Evolutionary conservation across 2,329 filamentous ascomycete genomes (phyloP).

Genomic region (Paecilomyces dactylethromorphus): DNA sequence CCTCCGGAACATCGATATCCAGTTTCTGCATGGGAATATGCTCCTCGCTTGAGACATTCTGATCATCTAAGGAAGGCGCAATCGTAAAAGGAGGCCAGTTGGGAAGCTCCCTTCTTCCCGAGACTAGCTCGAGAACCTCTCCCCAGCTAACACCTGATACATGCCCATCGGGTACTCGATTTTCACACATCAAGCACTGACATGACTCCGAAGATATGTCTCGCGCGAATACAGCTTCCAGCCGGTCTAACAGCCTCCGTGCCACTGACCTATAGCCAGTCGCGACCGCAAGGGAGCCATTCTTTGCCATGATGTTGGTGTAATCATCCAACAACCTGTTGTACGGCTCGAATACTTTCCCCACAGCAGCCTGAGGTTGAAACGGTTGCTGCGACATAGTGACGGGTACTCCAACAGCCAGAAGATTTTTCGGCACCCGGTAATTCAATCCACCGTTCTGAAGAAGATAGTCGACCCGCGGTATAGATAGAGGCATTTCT

Average conservation of each 20-base stretch:
- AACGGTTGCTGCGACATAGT: slow-evolving; percentile 50
- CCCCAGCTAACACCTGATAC: slow-evolving; percentile 76
- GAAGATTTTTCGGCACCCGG: slow-evolving; percentile 64
- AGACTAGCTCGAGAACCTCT: slow-evolving; percentile 88
- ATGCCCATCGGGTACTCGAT: slow-evolving; percentile 52
- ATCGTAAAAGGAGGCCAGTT: slow-evolving; percentile 84
- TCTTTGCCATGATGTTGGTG: slow-evolving; percentile 69
- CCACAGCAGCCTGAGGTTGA: slow-evolving; percentile 60
- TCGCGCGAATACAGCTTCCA: slow-evolving; percentile 90
- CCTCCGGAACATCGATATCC: slow-evolving; percentile 88
- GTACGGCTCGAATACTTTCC: slow-evolving; percentile 74
- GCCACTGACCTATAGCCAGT: slow-evolving; percentile 95
- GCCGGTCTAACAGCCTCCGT: slow-evolving; percentile 74
- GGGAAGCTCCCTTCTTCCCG: slow-evolving; percentile 78
- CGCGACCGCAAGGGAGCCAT: slow-evolving; percentile 86
- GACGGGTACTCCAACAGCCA: slow-evolving; percentile 51
- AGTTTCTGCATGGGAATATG: slow-evolving; percentile 66
- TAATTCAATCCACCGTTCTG: slow-evolving; percentile 77
- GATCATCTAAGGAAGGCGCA: slow-evolving; percentile 48
- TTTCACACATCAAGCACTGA: slow-evolving; percentile 74
- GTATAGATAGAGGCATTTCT: slow-evolving; percentile 59
- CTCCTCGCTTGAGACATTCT: slow-evolving; percentile 49
- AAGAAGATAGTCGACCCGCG: slow-evolving; percentile 84
- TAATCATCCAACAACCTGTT: slow-evolving; percentile 82
- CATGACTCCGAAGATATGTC: slow-evolving; percentile 87